These are phyloP conservation scores for Pouteria campechiana DNA, from an alignment of 179 eudicot species.

Conservation along the genomic window DNA sequence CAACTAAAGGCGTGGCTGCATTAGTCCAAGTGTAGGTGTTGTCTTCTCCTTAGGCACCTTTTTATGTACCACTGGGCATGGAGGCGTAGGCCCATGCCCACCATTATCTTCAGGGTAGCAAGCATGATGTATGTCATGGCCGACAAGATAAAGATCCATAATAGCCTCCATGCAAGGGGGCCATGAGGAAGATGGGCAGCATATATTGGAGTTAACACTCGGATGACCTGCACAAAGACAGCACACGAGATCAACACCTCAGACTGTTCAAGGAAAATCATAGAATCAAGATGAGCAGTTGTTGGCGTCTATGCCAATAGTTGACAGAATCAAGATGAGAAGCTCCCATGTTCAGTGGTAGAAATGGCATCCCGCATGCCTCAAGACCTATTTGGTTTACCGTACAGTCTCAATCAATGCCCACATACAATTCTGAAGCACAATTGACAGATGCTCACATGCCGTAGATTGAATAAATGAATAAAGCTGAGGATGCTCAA, in stretches of 20 bases:
- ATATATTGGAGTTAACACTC: slow-evolving; percentile 72
- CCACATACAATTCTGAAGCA: too few species aligned
- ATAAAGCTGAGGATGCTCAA: too few species aligned
- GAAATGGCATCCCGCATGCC: too few species aligned
- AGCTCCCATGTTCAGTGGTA: too few species aligned
- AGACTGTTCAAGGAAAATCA: neutral
- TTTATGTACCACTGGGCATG: slow-evolving; percentile 79
- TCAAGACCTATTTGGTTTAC: too few species aligned
- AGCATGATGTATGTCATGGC: slow-evolving; percentile 78
- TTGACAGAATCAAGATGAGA: too few species aligned
- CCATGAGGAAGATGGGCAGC: slow-evolving; percentile 72
- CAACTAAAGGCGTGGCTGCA: slow-evolving; percentile 9
- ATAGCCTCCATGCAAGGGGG: slow-evolving; percentile 65
- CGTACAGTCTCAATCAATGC: too few species aligned
- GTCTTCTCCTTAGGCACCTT: slow-evolving; percentile 67
- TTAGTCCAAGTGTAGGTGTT: slow-evolving; percentile 79
- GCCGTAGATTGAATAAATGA: too few species aligned
- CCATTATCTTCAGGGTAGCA: slow-evolving; percentile 63
- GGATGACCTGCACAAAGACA: slow-evolving; percentile 43
- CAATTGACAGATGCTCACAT: too few species aligned
- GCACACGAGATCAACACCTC: neutral
- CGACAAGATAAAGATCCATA: slow-evolving; percentile 52
- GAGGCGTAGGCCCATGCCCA: slow-evolving; percentile 74
- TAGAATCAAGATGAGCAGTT: too few species aligned
- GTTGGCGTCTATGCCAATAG: too few species aligned